Base-by-base conservation (phyloP, 2,329 filamentous ascomycete genomes). In the Didymella pinodella region DNA sequence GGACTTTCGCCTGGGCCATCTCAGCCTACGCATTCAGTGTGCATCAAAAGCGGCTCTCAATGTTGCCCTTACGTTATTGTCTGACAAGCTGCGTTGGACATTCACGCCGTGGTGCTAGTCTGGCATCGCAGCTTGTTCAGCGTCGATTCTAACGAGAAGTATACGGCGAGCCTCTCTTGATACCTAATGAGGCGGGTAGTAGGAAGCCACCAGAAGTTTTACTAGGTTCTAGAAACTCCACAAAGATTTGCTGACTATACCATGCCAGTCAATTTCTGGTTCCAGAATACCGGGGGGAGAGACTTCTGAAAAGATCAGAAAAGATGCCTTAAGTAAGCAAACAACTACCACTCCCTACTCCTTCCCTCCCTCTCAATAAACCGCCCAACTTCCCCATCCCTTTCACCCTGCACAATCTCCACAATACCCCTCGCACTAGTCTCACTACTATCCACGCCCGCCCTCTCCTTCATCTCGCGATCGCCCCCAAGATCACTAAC, bases 401-500 rank as follows among this genome's bases (percentile, higher is more conserved):
- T 62, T 54, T 73, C 57, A 4, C 72, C 73, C 41, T 69, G 52
- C 11, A 74, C 64, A 60, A 75, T 72, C 47, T 73, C 65, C 54
- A 67, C n/a, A 49, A 75, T 67, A 0, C 67, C 73, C 54, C 65
- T 51, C 20, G 72, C 73, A 58, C 72, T 74, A 25, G 70, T 73
- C 59, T 74, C 70, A 14, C 67, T 62, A 43, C 68, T 70, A 34
- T 74, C 68, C 14, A 46, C 4, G 0, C 66, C 66, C n/a, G 38
- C 47, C 6, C 58, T 46, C 11, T 49, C 57, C 38, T 66, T 68
- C 20, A 41, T 26, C 48, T 74, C 57, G 12, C 64, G 58, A 34
- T 70, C 64, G 3, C 61, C 48, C 6, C 59, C 64, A 18, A 75
- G 40, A 54, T 75, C 64, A 14, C 70, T 74, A 10, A 68, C 49